Conservation (phyloP, 345 rosid species). For the Brassica rapa region DNA sequence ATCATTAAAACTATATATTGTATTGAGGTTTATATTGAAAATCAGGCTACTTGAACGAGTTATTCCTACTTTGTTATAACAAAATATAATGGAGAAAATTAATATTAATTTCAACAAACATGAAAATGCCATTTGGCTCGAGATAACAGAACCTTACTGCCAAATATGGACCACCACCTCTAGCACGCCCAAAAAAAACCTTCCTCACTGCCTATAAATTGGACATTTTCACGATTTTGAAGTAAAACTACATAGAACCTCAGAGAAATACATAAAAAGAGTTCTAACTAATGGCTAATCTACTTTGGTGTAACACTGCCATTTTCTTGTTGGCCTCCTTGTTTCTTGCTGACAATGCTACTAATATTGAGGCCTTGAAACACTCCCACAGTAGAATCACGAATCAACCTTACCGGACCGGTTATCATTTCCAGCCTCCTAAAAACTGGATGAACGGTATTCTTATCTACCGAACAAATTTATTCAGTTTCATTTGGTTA, state of each 20-base stretch:
- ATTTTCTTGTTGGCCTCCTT: slow-evolving; percentile 20
- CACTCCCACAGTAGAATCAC: not conserved
- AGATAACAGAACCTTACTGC: slow-evolving; percentile 3
- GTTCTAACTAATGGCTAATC: slow-evolving; percentile 15
- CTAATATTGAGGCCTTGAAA: slow-evolving; percentile 24
- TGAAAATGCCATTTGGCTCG: slow-evolving; percentile 18
- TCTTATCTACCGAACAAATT: not conserved
- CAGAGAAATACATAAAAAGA: not conserved
- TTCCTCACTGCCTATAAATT: slow-evolving; percentile 25
- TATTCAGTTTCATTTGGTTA: not conserved
- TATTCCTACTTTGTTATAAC: not conserved
- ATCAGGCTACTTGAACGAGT: not conserved
- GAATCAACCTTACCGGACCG: slow-evolving; percentile 67
- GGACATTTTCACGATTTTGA: not conserved
- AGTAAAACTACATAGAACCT: not conserved
- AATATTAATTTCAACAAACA: not conserved
- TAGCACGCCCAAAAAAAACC: slow-evolving; percentile 4
- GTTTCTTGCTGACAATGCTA: slow-evolving; percentile 19
- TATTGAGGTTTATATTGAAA: not conserved
- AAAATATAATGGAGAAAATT: not conserved
- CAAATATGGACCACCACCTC: slow-evolving; percentile 31
- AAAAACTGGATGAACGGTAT: slow-evolving; percentile 80
- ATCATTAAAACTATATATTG: not conserved
- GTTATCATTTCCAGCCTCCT: slow-evolving; percentile 71
- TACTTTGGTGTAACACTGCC: slow-evolving; percentile 22